These are phyloP conservation scores for Lecanoromycetidae sp. DNA, from an alignment of 2,329 filamentous ascomycete species.

Conservation along the genomic window DNA sequence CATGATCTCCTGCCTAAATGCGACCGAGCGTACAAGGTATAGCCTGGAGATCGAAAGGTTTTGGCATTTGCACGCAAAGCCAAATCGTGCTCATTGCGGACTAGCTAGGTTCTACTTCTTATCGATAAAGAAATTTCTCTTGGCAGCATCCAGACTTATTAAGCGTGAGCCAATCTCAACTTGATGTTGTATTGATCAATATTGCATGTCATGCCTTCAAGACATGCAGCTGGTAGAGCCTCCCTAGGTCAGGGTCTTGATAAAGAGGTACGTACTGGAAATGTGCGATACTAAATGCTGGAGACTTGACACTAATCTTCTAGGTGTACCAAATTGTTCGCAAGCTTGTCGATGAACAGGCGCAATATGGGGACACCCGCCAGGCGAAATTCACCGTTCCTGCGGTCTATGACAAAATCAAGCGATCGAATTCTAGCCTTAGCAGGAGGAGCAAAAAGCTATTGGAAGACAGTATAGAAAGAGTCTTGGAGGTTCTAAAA, in stretches of 20 bases:
- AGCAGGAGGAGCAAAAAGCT: constrained; percentile 69
- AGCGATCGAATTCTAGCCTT: constrained; percentile 73
- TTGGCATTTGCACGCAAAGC: too few relatives aligned
- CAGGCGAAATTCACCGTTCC: constrained; percentile 44
- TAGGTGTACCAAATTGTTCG: constrained; percentile 50
- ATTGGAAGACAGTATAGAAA: constrained; percentile 74
- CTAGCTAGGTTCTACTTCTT: constrained; percentile 4
- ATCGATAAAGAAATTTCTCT: constrained; percentile 5
- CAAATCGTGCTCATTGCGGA: not conserved
- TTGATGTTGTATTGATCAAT: too few relatives aligned
- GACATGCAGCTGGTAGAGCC: constrained; percentile 26
- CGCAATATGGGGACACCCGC: constrained; percentile 35
- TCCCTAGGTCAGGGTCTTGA: constrained; percentile 48
- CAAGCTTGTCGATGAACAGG: constrained; percentile 59
- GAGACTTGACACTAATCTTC: constrained; percentile 5
- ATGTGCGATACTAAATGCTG: not conserved
- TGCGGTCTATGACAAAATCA: constrained; percentile 65
- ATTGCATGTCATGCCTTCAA: constrained; percentile 27
- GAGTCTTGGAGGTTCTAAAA: constrained; percentile 62
- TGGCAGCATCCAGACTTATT: not conserved
- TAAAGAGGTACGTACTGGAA: constrained; percentile 39
- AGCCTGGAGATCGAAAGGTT: too few relatives aligned
- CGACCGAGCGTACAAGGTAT: too few relatives aligned
- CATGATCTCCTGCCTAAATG: too few relatives aligned
- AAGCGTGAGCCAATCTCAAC: not conserved